Percentiles rank a stretch among this genome's conserved stretches.
Evolutionary conservation across 2,329 filamentous ascomycete species (phyloP).

Genomic region (Cadophora sp.): DNA sequence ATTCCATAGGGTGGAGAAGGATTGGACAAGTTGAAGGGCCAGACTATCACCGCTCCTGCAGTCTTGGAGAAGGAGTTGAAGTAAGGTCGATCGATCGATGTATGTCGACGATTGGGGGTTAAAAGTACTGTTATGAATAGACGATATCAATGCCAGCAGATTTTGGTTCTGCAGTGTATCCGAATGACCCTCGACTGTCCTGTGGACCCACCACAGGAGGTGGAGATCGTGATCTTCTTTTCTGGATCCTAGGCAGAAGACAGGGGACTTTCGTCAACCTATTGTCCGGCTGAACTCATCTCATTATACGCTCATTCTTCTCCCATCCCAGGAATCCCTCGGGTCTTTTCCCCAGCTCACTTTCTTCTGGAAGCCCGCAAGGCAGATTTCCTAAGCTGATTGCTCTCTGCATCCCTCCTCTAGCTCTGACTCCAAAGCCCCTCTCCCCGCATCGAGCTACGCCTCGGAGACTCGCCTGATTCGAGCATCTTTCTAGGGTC

Average conservation of each 20-base stretch:
- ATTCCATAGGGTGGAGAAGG: constrained; percentile 66
- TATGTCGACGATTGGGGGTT: neutral
- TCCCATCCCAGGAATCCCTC: neutral
- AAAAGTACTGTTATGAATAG: constrained; percentile 21
- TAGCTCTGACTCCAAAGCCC: neutral
- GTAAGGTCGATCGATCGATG: constrained; percentile 17
- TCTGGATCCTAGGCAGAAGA: neutral
- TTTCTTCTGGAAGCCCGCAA: constrained; percentile 4
- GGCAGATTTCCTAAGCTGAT: neutral
- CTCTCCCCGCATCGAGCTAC: neutral
- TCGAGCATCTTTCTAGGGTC: neutral
- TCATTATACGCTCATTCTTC: neutral
- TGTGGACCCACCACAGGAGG: neutral
- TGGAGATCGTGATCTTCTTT: neutral
- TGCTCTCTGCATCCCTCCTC: neutral
- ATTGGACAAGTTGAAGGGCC: constrained; percentile 61
- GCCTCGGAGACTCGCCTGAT: neutral
- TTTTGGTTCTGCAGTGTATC: neutral
- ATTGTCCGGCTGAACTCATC: neutral
- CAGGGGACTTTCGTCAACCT: neutral
- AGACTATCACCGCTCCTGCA: constrained; percentile 59
- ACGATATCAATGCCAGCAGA: constrained; percentile 18
- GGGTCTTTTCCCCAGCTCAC: neutral
- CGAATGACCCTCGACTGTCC: neutral
- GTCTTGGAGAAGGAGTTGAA: constrained; percentile 54